Percentiles rank a stretch among this genome's conserved stretches.
These are phyloP conservation scores for Colletotrichum simmondsii DNA, from an alignment of 2,329 filamentous ascomycete species.

Conservation along the genomic window DNA sequence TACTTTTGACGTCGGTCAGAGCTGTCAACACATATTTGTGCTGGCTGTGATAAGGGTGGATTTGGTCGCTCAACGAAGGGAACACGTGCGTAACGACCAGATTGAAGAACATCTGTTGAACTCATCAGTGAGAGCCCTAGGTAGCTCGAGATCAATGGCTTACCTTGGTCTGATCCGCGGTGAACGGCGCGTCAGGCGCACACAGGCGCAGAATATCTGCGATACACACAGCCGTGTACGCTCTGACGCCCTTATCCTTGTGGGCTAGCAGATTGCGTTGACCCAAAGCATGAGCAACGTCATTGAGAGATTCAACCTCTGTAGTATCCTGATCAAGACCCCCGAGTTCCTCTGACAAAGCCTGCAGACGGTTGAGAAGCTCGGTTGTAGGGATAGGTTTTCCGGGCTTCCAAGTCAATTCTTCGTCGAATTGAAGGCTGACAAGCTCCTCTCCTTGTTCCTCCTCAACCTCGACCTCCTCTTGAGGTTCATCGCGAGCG, in stretches of 20 bases:
- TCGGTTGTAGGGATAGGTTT: conserved; percentile 88
- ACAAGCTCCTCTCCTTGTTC: conserved; percentile 41
- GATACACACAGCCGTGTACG: conserved; percentile 87
- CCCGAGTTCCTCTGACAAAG: conserved; percentile 83
- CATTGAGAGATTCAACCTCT: conserved; percentile 83
- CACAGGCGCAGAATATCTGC: conserved; percentile 94
- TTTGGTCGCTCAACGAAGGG: conserved; percentile 85
- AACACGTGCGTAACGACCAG: conserved; percentile 87
- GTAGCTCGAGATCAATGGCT: conserved; percentile 36
- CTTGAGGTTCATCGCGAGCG: conserved; percentile 32
- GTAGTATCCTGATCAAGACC: conserved; percentile 89
- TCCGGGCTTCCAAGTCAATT: conserved; percentile 90
- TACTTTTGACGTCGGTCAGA: conserved; percentile 92
- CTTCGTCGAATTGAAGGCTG: conserved; percentile 81
- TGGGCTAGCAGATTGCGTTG: conserved; percentile 85
- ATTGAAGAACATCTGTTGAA: conserved; percentile 85
- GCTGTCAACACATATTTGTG: conserved; percentile 92
- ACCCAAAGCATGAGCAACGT: conserved; percentile 86
- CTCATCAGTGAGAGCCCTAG: conserved; percentile 11
- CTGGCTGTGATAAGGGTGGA: conserved; percentile 90
- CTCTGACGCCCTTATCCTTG: conserved; percentile 93
- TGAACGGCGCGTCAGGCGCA: conserved; percentile 95
- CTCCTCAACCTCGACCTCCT: conserved; percentile 35
- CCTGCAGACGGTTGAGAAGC: conserved; percentile 82
- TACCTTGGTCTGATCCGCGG: conserved; percentile 89